A percentile compares a stretch with the other conserved stretches of the same genome.
Evolutionary conservation across 176 grass and related monocot species (phyloP).

Genomic region (Cenchrus americanus): DNA sequence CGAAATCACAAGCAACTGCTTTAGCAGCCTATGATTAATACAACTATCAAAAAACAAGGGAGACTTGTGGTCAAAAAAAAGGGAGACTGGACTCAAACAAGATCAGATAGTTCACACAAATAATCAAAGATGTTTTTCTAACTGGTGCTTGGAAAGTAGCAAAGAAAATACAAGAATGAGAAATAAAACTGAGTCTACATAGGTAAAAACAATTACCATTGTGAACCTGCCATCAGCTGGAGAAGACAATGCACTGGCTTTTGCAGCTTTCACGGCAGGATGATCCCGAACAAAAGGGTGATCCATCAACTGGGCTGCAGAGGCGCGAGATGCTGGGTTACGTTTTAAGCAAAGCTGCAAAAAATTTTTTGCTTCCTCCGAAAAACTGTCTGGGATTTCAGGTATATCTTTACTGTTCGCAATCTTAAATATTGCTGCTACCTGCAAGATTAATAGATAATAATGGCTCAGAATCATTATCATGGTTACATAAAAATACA

Average conservation of each 20-base stretch:
- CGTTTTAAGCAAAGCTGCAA: slow-evolving; percentile 78
- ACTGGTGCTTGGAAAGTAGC: background rate
- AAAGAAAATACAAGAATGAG: slow-evolving; percentile 17
- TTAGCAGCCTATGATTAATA: background rate
- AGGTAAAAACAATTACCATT: slow-evolving; percentile 40
- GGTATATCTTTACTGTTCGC: slow-evolving; percentile 97
- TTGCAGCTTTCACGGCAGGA: slow-evolving; percentile 57
- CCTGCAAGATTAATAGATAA: slow-evolving; percentile 55
- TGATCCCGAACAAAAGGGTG: slow-evolving; percentile 93
- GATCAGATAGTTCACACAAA: background rate
- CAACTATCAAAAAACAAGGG: background rate
- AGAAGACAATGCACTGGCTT: slow-evolving; percentile 47
- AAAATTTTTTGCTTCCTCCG: slow-evolving; percentile 77
- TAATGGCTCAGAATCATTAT: slow-evolving; percentile 13
- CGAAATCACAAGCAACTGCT: background rate
- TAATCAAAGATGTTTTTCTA: slow-evolving; percentile 2
- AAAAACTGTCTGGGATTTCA: slow-evolving; percentile 80
- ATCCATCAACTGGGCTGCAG: slow-evolving; percentile 76
- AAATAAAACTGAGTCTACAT: background rate
- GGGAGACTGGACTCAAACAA: slow-evolving; percentile 5
- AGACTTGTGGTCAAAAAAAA: background rate
- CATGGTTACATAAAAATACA: slow-evolving; percentile 35
- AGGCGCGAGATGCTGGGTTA: slow-evolving; percentile 68
- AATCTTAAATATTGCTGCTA: slow-evolving; percentile 99
- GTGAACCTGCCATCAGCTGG: slow-evolving; percentile 42